These are phyloP conservation scores for Aspergillus haitiensis DNA, from an alignment of 495 filamentous ascomycete genomes.

Conservation along the genomic window DNA sequence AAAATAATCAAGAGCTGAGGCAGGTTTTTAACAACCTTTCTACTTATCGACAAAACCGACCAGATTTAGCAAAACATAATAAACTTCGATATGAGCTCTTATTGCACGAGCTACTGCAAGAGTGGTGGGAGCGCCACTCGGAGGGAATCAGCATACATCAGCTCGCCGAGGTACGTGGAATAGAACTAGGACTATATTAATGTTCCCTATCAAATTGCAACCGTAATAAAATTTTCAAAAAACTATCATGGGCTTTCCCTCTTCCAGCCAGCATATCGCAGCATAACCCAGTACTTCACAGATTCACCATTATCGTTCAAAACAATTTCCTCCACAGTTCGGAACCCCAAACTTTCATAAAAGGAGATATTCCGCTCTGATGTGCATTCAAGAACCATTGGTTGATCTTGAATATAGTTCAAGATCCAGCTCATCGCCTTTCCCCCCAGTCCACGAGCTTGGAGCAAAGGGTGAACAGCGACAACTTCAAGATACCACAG, in stretches of 20 bases:
- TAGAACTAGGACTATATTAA: slow-evolving; percentile 37
- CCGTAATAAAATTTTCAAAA: neutral
- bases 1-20: slow-evolving; percentile 26
- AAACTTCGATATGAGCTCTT: slow-evolving; percentile 7
- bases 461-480: slow-evolving; percentile 33
- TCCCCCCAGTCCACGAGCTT: slow-evolving; percentile 28
- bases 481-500: slow-evolving; percentile 36
- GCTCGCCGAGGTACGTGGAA: slow-evolving; percentile 25
- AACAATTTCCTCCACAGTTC: slow-evolving; percentile 26
- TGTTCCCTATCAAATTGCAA: neutral
- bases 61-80: slow-evolving; percentile 1
- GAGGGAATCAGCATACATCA: slow-evolving; percentile 25
- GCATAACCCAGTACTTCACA: slow-evolving; percentile 33
- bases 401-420: slow-evolving; percentile 17
- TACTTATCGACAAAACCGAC: neutral
- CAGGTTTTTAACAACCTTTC: slow-evolving; percentile 20
- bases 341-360: slow-evolving; percentile 32
- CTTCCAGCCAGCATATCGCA: slow-evolving; percentile 14
- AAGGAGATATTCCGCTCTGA: slow-evolving; percentile 27
- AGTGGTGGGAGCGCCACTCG: slow-evolving; percentile 29
- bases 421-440: slow-evolving; percentile 23
- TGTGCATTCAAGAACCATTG: slow-evolving; percentile 32
- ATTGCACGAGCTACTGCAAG: slow-evolving; percentile 32
- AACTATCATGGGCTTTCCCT: neutral
- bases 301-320: slow-evolving; percentile 22